These are phyloP conservation scores for Groenewaldozyma salmanticensis DNA, from an alignment of 805 yeast species.

Conservation along the genomic window DNA sequence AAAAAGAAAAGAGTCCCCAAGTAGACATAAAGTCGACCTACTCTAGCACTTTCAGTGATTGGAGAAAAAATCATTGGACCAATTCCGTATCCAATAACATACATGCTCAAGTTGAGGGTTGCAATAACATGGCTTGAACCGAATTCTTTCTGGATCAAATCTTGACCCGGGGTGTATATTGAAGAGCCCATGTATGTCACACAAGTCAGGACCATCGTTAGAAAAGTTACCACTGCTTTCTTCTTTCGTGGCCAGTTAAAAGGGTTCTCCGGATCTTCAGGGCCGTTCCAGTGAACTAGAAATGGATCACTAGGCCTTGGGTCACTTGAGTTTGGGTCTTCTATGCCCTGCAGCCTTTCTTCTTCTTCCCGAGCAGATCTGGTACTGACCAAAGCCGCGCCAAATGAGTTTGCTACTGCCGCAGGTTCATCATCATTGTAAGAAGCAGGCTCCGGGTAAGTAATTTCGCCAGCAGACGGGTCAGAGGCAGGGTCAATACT, in stretches of 20 bases:
- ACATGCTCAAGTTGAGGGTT: conserved; percentile 45
- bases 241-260: conserved; percentile 42
- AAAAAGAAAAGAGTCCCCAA: conserved; percentile 38
- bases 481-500: conserved; percentile 1
- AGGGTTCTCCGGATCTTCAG: conserved; percentile 34
- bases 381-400: not conserved
- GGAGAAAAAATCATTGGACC: conserved; percentile 64
- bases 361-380: not conserved
- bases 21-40: conserved; percentile 40
- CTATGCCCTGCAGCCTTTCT: not conserved
- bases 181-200: conserved; percentile 53
- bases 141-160: conserved; percentile 29
- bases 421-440: not conserved
- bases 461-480: not conserved
- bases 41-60: conserved; percentile 38
- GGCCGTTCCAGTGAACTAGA: conserved; percentile 26
- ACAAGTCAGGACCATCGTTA: conserved; percentile 37
- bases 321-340: not conserved
- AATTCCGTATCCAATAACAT: conserved; percentile 53
- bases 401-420: not conserved
- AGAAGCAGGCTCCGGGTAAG: no score
- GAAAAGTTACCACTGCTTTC: conserved; percentile 32
- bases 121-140: conserved; percentile 39
- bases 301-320: conserved; percentile 16
- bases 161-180: conserved; percentile 46